Base-by-base conservation (phyloP, 75 land plant species). In the Adiantum capillusveneris region DNA sequence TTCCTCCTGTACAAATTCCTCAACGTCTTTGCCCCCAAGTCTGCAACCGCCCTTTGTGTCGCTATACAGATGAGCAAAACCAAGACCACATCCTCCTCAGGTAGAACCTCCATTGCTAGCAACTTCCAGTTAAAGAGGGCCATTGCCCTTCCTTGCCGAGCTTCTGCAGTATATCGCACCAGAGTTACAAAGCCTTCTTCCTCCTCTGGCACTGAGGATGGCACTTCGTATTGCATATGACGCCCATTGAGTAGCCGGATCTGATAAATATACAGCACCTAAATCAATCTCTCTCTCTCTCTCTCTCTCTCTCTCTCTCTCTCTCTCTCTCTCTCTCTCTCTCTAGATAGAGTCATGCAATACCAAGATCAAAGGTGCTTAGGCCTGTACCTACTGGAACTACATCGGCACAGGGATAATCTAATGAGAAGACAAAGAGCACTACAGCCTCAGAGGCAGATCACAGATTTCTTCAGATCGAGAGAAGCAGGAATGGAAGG, bases 141-240 rank as follows among this genome's bases (percentile, higher is more conserved):
- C 0, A 96, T 93, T 25, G 90, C 98, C 59, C 64, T 89, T 9
- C 98, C 96, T 30, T 52, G 65, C 2, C 87, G 90, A 51, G 76
- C 58, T 25, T 85, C 80, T 0, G 74, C 34, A n/a, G 81, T 67
- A 66, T 52, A 76, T 29, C 98, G 65, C 18, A 89, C 76, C 19
- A 93, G 60, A 0, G 98, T 93, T n/a, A 93, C 62, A 58, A 85
- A 93, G 0, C 84, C 82, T n/a, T 83, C 87, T 44, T 93, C 98
- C 18, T 79, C 77, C 0, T 72, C 78, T 1, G 57, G 36, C 29
- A 42, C 30, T 0, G 58, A 45, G 11, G 57, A 62, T 13, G 54
- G 57, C 0, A 62, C 79, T 56, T 79, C 60, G 53, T 85, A 89
- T 53, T 81, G 90, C 60, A 85, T 53, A 59, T 80, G 77, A 27